Percentiles rank a stretch among this genome's conserved stretches.
phyloP scores from a whole-genome alignment of 2,329 filamentous ascomycete species.

The Erysiphe pulchra region DNA sequence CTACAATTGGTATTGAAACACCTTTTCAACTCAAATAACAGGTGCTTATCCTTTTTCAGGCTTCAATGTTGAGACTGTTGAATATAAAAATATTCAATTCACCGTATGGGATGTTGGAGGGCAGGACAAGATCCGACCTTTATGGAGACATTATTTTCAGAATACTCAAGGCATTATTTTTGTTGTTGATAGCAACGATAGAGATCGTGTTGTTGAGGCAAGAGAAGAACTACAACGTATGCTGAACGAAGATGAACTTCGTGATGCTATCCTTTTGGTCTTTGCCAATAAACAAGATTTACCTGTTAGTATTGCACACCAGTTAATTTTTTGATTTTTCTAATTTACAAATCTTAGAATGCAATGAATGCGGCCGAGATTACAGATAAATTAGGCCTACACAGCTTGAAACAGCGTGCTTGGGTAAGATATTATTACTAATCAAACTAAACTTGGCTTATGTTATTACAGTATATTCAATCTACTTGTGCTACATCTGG shows the following conservation, averaged over 20 bases:
- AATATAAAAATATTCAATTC: slow-evolving; percentile 99
- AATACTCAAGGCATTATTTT: slow-evolving; percentile 99
- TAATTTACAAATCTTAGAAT: slow-evolving; percentile 31
- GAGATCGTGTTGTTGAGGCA: slow-evolving; percentile 91
- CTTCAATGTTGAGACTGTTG: slow-evolving; percentile 99
- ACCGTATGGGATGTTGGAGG: slow-evolving; percentile 99
- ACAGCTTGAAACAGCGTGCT: slow-evolving; percentile 92
- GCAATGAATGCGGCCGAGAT: slow-evolving; percentile 99
- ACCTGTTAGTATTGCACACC: slow-evolving; percentile 37
- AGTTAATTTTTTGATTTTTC: background rate
- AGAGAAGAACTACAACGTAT: slow-evolving; percentile 92
- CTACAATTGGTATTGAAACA: slow-evolving; percentile 62
- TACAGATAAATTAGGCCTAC: slow-evolving; percentile 98
- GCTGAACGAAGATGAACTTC: slow-evolving; percentile 96
- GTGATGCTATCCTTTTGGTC: slow-evolving; percentile 85
- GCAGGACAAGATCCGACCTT: slow-evolving; percentile 98
- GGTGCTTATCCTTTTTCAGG: slow-evolving; percentile 21
- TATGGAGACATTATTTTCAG: slow-evolving; percentile 99
- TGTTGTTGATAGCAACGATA: slow-evolving; percentile 97
- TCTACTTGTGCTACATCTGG: slow-evolving; percentile 96
- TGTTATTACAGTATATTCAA: slow-evolving; percentile 63
- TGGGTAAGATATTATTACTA: slow-evolving; percentile 46
- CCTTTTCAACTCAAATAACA: background rate
- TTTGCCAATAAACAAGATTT: slow-evolving; percentile 99
- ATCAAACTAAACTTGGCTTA: background rate